Percentiles rank a stretch among this genome's conserved stretches.
Conservation (phyloP, 2,329 filamentous ascomycete species). For the Colletotrichum musae region DNA sequence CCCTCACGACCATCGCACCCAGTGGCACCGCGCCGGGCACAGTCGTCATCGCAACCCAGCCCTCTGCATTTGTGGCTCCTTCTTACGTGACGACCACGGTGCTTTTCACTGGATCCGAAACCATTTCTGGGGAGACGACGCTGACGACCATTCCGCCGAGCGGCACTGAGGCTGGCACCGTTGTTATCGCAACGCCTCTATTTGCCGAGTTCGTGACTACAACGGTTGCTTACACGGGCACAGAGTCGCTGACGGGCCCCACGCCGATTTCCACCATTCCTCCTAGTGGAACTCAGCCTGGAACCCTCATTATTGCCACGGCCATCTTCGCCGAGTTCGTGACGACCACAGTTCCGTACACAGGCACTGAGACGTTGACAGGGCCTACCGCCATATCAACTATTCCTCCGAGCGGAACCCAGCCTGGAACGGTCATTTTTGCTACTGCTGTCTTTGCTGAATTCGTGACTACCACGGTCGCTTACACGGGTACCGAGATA, state of each 20-base stretch:
- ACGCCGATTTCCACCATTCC: constrained; percentile 22
- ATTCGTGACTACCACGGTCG: constrained; percentile 1
- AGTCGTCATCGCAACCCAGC: constrained; percentile 10
- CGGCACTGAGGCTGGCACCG: constrained; percentile 24
- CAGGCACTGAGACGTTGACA: not conserved
- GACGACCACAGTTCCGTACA: not conserved
- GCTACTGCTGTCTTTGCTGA: not conserved
- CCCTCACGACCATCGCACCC: constrained; percentile 21
- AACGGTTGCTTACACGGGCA: constrained; percentile 13
- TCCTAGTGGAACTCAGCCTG: constrained; percentile 14
- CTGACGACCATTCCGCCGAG: constrained; percentile 20
- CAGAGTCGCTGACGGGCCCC: not conserved
- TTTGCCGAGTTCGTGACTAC: constrained; percentile 28
- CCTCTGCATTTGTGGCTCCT: not conserved
- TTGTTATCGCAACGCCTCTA: constrained; percentile 15
- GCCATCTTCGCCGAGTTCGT: constrained; percentile 7
- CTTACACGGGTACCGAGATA: constrained; percentile 13
- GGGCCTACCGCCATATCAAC: too few species aligned
- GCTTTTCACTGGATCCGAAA: constrained; percentile 1
- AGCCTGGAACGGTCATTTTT: constrained; percentile 24
- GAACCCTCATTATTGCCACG: constrained; percentile 8
- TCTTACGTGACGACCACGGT: constrained; percentile 16
- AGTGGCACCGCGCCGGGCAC: constrained; percentile 32
- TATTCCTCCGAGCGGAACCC: not conserved
- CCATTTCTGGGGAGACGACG: not conserved